Evolutionary conservation across 108 stramenopile species (phyloP).

Genomic region (Cyclotella sp.): DNA sequence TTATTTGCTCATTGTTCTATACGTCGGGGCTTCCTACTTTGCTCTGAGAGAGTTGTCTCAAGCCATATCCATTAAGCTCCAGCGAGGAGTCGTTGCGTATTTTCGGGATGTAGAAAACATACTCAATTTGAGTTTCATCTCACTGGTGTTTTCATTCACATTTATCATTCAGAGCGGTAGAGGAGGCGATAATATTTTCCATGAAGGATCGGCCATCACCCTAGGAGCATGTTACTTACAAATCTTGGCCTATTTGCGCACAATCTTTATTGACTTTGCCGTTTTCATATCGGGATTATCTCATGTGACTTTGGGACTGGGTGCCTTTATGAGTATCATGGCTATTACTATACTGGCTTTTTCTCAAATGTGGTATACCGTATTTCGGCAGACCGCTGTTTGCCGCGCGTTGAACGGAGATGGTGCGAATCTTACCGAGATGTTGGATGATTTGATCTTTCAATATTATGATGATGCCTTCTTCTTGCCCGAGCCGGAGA

Average conservation of each 20-base stretch:
- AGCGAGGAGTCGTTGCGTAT: constrained; percentile 57
- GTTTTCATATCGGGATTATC: constrained; percentile 78
- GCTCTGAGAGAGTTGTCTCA: constrained; percentile 68
- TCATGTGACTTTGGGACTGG: constrained; percentile 65
- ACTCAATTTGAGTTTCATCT: constrained; percentile 72
- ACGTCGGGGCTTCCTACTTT: constrained; percentile 72
- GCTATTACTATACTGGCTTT: constrained; percentile 79
- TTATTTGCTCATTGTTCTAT: constrained; percentile 39
- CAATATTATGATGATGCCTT: constrained; percentile 24
- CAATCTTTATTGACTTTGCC: constrained; percentile 78
- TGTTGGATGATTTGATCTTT: constrained; percentile 15
- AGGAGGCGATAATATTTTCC: constrained; percentile 51
- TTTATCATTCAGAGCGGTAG: constrained; percentile 57
- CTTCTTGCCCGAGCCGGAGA: neutral
- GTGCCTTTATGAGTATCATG: constrained; percentile 74
- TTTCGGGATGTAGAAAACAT: constrained; percentile 70
- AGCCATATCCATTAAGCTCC: constrained; percentile 58
- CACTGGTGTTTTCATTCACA: constrained; percentile 63
- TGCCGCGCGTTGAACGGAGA: constrained; percentile 29
- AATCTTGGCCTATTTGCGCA: constrained; percentile 78
- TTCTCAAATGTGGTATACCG: constrained; percentile 82
- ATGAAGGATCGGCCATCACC: constrained; percentile 67
- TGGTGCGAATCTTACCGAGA: neutral
- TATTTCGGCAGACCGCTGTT: constrained; percentile 59
- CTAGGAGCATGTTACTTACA: constrained; percentile 70